phyloP scores from a whole-genome alignment of 257 asterid species.

The Coffea canephora region DNA sequence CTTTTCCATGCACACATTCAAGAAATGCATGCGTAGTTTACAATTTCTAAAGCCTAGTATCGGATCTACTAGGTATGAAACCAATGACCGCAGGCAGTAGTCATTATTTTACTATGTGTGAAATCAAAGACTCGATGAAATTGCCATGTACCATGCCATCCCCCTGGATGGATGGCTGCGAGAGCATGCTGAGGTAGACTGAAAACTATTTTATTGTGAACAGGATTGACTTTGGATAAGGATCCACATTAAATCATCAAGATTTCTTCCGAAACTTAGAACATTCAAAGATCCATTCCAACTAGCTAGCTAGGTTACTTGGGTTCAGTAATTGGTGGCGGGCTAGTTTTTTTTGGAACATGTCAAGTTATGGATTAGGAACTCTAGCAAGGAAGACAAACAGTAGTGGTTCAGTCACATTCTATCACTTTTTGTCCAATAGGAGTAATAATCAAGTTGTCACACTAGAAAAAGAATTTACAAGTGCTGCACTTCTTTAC shows the following conservation, averaged over 20 bases:
- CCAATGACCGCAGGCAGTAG: not conserved
- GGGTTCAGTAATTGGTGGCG: not conserved
- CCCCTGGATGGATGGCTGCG: not conserved
- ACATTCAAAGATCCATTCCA: not conserved
- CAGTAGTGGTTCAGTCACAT: too few species aligned
- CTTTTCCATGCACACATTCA: not conserved
- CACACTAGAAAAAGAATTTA: not conserved
- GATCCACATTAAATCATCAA: not conserved
- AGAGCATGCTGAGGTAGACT: constrained; percentile 5
- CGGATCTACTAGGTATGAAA: not conserved
- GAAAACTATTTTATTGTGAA: not conserved
- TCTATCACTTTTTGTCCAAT: not conserved
- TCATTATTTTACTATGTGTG: too few species aligned
- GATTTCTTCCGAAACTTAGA: not conserved
- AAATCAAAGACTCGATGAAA: not conserved
- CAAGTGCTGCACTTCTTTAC: not conserved
- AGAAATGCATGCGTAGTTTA: not conserved
- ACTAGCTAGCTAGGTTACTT: too few species aligned
- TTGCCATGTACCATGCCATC: not conserved
- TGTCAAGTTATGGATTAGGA: not conserved
- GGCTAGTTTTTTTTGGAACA: not conserved
- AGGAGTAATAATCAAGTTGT: not conserved
- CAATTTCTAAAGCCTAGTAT: not conserved
- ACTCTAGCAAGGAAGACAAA: not conserved
- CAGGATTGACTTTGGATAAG: constrained; percentile 10